Evolutionary conservation across 257 asterid genomes (phyloP), one percentile per base, ranked within the genome.

Genomic region (Thymus quinquecostatus): DNA sequence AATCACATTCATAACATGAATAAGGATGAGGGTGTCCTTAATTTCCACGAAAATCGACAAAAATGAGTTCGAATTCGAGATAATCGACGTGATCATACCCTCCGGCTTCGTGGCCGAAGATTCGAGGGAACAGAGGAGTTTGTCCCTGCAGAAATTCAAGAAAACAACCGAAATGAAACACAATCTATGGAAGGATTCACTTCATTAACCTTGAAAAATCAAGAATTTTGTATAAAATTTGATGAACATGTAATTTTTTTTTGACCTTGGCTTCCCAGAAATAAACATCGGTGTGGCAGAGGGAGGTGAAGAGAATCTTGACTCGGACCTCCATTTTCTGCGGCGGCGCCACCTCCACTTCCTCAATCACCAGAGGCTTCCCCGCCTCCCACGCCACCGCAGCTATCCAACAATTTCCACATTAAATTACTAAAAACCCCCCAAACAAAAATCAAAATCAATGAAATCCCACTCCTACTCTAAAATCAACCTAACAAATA

Each of bases 101-200:
- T 82, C 91, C 97, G 6, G 98, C 98, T 85, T 92, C 98, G 29
- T 92, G 98, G 38, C 98, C 98, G 45, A 88, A 83, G n/a, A 92
- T 92, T 9, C 98, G 85, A 73, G 98, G 98, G 75, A 92, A 92
- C 10, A 88, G 81, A 51, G 96, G 89, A 4, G 86, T 81, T 80
- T 92, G 98, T 14, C 91, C 98, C 98, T 92, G 84, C 69, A 80
- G 21, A 30, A 64, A n/a, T 13, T 6, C 43, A 64, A n/a, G 27
- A 67, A 63, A 9, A 13, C 40, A 53, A 9, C 50, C 27, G 40
- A 12, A 34, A 53, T 59, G 9, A 8, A 10, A 2, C 1, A 3
- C 5, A 36, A 36, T 36, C 40, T 36, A 13, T 29, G 14, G n/a
- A 29, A 57, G 9, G 48, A 12, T 11, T 6, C 12, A 6, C 12